Evolutionary conservation across 305 asterid species (phyloP).

Genomic region (Solanum chacoense): DNA sequence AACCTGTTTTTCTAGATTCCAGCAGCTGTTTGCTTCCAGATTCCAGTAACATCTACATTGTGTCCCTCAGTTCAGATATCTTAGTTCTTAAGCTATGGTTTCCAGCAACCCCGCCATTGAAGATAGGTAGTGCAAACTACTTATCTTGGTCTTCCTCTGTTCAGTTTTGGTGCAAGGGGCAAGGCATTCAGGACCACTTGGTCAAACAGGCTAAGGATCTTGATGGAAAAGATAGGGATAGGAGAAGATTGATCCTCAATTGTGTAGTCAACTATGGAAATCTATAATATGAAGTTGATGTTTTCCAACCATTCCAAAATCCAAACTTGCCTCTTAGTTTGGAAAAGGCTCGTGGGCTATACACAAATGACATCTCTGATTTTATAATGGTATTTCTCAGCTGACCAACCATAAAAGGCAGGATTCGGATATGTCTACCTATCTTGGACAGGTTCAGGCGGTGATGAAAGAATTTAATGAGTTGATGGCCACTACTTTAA

Average conservation of each 20-base stretch:
- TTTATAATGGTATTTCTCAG: background rate
- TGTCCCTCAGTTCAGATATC: background rate
- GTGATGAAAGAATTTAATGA: background rate
- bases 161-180: background rate
- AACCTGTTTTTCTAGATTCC: background rate
- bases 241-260: background rate
- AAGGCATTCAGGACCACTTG: background rate
- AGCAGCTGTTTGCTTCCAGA: background rate
- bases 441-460: background rate
- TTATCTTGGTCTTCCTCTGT: background rate
- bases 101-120: background rate
- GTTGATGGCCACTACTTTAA: background rate
- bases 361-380: background rate
- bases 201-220: background rate
- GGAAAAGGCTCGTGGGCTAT: background rate
- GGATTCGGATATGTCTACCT: background rate
- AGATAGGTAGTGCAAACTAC: background rate
- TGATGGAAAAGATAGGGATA: background rate
- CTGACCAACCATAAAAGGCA: background rate
- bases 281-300: background rate
- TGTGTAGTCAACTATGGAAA: background rate
- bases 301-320: background rate
- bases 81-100: background rate
- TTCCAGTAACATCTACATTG: background rate
- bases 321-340: background rate